Base-by-base conservation (phyloP, 2,329 filamentous ascomycete species). In the Aphanocladium album region DNA sequence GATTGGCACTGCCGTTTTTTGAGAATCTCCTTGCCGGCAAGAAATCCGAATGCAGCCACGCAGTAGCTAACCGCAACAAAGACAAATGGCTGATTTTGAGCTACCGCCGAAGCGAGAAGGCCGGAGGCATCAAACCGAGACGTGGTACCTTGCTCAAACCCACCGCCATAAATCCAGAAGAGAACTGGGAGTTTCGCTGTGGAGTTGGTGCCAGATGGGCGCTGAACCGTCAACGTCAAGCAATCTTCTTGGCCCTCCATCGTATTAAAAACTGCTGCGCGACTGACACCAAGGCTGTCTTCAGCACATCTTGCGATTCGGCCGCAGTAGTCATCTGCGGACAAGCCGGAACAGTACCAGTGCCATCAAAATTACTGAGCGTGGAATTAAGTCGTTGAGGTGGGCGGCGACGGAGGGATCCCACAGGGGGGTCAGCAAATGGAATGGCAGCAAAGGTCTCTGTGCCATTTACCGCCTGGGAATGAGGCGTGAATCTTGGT, bases 1-100 rank as follows among this genome's bases (percentile, higher is more conserved):
- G 68, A 63, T 89, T 89, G 1, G 81, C 69, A 2, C 80, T 76
- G 0, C 83, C 83, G 62, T 85, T 74, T 74, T 2, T 81, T 69
- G 30, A 87, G 74, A 66, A n/a, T n/a, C n/a, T 87, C 83, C 49
- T 77, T 77, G 1, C 84, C 84, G 0, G 80, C 77, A 62, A 88
- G 64, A 69, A 87, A 88, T 0, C 85, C 86, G 64, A 87, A 88
- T 0, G 79, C 83, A 14, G 80, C 81, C 1, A 86, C 73, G 1
- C 84, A 82, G 71, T 89, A 88, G 69, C 88, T 89, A 63, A 88
- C 80, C 0, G 81, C 78, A 0, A 89, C 86, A 53, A 84, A 85
- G 47, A 90, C 74, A 57, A 89, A 79, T 0, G 83, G 81, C 67
- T 87, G 82, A 33, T 77, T 76, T 47, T 80, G 65, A 8, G 68